phyloP scores from a whole-genome alignment of 129 eudicot genomes.

The Silybum marianum region DNA sequence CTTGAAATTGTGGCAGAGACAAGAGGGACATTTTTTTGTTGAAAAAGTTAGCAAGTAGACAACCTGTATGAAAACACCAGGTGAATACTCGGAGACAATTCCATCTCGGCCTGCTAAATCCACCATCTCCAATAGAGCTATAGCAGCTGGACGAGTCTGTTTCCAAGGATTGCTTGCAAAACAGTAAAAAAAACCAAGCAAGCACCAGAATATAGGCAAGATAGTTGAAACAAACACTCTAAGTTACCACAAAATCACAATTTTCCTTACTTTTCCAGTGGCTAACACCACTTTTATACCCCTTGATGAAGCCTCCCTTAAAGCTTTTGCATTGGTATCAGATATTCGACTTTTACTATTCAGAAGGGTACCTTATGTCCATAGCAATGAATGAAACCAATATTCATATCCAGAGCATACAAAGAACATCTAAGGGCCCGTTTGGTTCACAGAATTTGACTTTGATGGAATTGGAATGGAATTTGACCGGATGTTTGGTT shows the following conservation, averaged over 20 bases:
- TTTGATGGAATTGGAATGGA: not conserved
- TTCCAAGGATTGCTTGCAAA: slow-evolving; percentile 13
- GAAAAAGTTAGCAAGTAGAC: not conserved
- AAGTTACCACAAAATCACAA: not conserved
- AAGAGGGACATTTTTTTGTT: not conserved
- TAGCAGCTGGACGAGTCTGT: slow-evolving; percentile 87
- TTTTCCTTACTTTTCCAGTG: slow-evolving; percentile 87
- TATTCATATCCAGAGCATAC: not conserved
- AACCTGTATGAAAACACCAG: slow-evolving; percentile 96
- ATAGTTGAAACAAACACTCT: not conserved
- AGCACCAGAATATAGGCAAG: slow-evolving; percentile 16
- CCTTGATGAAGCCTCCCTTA: slow-evolving; percentile 81
- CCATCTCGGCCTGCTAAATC: slow-evolving; percentile 86
- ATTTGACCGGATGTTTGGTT: too few species aligned
- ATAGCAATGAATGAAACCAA: slow-evolving; percentile 20
- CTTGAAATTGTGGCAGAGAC: not conserved
- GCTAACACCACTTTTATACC: slow-evolving; percentile 91
- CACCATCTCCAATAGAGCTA: slow-evolving; percentile 60
- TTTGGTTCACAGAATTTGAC: not conserved
- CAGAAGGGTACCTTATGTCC: slow-evolving; percentile 74
- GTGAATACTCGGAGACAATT: slow-evolving; percentile 70
- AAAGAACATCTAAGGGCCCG: not conserved
- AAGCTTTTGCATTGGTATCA: slow-evolving; percentile 65
- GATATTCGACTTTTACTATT: slow-evolving; percentile 86
- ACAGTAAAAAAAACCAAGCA: slow-evolving; percentile 6